phyloP scores from a whole-genome alignment of 2,329 filamentous ascomycete genomes.

The Penicillium corylophilum region DNA sequence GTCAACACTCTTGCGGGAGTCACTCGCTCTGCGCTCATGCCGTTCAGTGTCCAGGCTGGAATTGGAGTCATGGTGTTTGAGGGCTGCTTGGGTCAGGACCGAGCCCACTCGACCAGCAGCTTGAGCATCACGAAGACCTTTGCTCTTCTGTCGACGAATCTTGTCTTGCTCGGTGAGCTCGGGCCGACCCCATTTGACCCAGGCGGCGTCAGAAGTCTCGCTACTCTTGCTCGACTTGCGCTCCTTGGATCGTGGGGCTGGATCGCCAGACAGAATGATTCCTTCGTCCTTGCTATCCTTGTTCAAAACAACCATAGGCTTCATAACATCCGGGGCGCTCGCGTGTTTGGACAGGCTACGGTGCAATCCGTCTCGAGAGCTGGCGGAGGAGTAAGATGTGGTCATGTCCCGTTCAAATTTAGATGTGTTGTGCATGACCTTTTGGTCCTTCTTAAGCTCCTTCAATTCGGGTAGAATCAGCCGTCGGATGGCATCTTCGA shows the following conservation, averaged over 20 bases:
- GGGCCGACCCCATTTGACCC: slow-evolving; percentile 48
- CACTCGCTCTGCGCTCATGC: slow-evolving; percentile 39
- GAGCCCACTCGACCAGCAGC: slow-evolving; percentile 56
- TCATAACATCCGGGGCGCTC: slow-evolving; percentile 61
- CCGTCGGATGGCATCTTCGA: slow-evolving; percentile 87
- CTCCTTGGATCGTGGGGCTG: slow-evolving; percentile 52
- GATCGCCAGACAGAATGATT: slow-evolving; percentile 55
- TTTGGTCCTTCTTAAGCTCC: slow-evolving; percentile 86
- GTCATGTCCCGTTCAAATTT: slow-evolving; percentile 66
- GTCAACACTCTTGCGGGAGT: slow-evolving; percentile 32
- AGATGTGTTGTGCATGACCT: slow-evolving; percentile 68
- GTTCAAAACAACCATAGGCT: slow-evolving; percentile 61
- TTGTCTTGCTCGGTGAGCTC: slow-evolving; percentile 53
- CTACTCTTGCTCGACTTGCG: slow-evolving; percentile 54
- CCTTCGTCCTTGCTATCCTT: slow-evolving; percentile 59
- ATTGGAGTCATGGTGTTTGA: slow-evolving; percentile 65
- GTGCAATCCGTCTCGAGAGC: slow-evolving; percentile 55
- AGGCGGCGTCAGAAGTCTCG: slow-evolving; percentile 48
- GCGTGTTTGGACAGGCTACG: slow-evolving; percentile 60
- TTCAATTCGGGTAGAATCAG: slow-evolving; percentile 89
- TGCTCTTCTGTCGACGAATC: slow-evolving; percentile 55
- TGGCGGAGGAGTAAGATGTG: slow-evolving; percentile 61
- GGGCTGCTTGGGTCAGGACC: slow-evolving; percentile 60
- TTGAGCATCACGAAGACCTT: slow-evolving; percentile 55
- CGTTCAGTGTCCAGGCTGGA: slow-evolving; percentile 52